These are phyloP conservation scores for Tagetes patula DNA, from an alignment of 129 eudicot species.

Conservation along the genomic window DNA sequence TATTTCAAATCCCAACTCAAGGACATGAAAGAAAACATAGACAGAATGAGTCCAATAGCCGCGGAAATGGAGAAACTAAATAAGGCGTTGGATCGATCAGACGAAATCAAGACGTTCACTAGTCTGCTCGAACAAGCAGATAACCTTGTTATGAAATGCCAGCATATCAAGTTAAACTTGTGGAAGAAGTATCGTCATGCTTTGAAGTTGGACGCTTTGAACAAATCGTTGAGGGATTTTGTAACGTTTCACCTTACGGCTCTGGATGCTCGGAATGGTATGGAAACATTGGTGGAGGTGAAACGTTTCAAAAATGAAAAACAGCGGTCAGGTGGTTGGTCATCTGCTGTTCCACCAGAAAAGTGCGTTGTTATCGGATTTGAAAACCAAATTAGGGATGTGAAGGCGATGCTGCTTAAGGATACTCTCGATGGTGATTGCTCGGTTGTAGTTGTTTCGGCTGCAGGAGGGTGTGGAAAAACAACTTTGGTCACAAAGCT, in stretches of 20 bases:
- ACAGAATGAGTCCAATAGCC: background rate
- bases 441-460: slow-evolving; percentile 24
- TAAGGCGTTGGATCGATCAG: background rate
- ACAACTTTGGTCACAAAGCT: slow-evolving; percentile 15
- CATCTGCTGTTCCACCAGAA: slow-evolving; percentile 6
- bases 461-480: slow-evolving; percentile 19
- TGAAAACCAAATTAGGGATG: background rate
- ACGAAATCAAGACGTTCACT: background rate
- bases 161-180: background rate
- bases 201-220: background rate
- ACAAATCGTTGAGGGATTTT: background rate
- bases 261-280: background rate
- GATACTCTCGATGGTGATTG: slow-evolving; percentile 13
- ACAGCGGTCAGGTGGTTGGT: slow-evolving; percentile 9
- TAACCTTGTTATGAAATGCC: background rate
- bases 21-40: background rate
- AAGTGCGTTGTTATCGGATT: slow-evolving; percentile 9
- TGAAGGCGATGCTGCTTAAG: slow-evolving; percentile 22
- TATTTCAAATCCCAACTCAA: slow-evolving; percentile 1
- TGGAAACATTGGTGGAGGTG: background rate
- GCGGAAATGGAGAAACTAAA: background rate
- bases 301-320: background rate
- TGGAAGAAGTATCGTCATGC: background rate
- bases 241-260: background rate
- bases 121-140: background rate